Percentiles rank a stretch among this genome's conserved stretches.
phyloP scores from a whole-genome alignment of 768 basidiomycete genomes.

The Lentinula edodes region DNA sequence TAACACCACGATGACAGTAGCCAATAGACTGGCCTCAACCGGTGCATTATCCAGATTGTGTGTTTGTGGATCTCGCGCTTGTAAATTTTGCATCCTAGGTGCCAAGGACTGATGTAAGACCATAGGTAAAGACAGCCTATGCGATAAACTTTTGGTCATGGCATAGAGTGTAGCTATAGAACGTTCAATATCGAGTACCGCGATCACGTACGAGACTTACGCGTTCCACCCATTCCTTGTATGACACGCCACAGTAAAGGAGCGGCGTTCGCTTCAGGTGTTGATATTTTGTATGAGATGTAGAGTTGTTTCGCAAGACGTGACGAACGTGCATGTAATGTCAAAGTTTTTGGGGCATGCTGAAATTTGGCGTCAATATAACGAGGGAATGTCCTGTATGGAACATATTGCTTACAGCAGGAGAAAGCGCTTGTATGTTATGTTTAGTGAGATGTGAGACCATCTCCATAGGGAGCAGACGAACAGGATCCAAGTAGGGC shows the following conservation, averaged over 20 bases:
- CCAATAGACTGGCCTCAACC: constrained; percentile 60
- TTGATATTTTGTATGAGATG: constrained; percentile 47
- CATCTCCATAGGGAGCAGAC: constrained; percentile 57
- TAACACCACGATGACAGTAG: constrained; percentile 59
- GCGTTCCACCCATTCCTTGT: constrained; percentile 62
- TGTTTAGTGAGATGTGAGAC: constrained; percentile 69
- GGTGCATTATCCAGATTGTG: constrained; percentile 62
- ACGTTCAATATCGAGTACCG: neutral
- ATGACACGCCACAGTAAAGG: constrained; percentile 77
- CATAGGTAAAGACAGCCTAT: constrained; percentile 52
- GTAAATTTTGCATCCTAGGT: constrained; percentile 29
- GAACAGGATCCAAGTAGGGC: constrained; percentile 74
- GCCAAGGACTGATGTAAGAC: constrained; percentile 53
- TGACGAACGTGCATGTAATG: constrained; percentile 56
- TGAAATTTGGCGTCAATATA: constrained; percentile 20
- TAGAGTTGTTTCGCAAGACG: constrained; percentile 56
- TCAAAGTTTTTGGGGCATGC: constrained; percentile 57
- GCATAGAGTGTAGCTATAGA: constrained; percentile 56
- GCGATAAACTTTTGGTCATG: constrained; percentile 55
- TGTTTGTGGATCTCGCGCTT: constrained; percentile 32
- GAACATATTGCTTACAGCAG: constrained; percentile 46
- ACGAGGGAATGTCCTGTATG: constrained; percentile 9
- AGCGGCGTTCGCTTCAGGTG: constrained; percentile 72
- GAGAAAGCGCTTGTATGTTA: constrained; percentile 59
- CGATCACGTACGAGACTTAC: constrained; percentile 39